These are phyloP conservation scores for Coemansia sp. DNA, from an alignment of 192 early-diverging fungal genomes.

Conservation along the genomic window DNA sequence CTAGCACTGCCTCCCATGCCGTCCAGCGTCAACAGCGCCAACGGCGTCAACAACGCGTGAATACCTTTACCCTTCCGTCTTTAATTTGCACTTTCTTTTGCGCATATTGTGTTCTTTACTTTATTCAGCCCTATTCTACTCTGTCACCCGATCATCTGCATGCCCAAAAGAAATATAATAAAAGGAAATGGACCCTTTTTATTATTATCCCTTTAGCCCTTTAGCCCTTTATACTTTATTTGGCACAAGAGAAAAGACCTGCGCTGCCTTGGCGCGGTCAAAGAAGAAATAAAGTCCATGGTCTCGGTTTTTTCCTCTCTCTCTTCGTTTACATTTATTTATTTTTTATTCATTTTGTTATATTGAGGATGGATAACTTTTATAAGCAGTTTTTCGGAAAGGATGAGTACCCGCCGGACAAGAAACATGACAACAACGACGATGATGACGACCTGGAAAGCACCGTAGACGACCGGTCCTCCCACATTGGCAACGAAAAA, in stretches of 20 bases:
- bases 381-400: constrained; percentile 16
- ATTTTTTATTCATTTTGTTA: constrained; percentile 1
- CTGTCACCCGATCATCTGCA: neutral
- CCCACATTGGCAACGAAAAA: neutral
- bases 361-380: constrained; percentile 10
- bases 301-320: neutral
- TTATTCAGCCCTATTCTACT: constrained; percentile 4
- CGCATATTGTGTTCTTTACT: neutral
- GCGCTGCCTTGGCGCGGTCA: neutral
- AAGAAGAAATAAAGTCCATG: neutral
- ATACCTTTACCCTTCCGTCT: neutral
- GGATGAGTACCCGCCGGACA: constrained; percentile 18
- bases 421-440: constrained; percentile 4
- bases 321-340: constrained; percentile 7
- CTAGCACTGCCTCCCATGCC: constrained; percentile 32
- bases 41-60: constrained; percentile 2
- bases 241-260: neutral
- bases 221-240: neutral
- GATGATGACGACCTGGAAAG: constrained; percentile 9
- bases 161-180: constrained; percentile 1
- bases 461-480: constrained; percentile 12
- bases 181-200: neutral
- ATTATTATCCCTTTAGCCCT: constrained; percentile 2
- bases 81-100: neutral
- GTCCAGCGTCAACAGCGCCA: constrained; percentile 13